phyloP scores from a whole-genome alignment of 2,329 filamentous ascomycete species.

The Macrophomina pseudophaseolina region DNA sequence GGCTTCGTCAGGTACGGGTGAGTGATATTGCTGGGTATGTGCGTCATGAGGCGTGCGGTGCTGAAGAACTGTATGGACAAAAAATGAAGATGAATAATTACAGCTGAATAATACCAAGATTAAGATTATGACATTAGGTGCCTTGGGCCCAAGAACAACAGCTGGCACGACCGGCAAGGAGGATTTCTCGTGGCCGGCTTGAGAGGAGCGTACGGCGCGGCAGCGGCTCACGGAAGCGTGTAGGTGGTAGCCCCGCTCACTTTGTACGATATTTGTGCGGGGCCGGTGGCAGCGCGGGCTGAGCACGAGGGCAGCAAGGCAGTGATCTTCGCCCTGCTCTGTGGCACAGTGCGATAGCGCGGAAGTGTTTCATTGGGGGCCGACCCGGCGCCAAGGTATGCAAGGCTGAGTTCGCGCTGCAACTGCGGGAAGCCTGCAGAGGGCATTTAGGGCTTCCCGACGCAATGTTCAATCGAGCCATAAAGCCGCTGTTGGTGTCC shows the following conservation, averaged over 20 bases:
- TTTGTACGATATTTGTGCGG: slow-evolving; percentile 20
- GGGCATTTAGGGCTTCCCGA: neutral
- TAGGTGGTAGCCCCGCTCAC: neutral
- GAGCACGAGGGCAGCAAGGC: slow-evolving; percentile 4
- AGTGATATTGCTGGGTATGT: neutral
- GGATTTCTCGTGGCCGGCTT: neutral
- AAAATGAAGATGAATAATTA: neutral
- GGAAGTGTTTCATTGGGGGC: slow-evolving; percentile 3
- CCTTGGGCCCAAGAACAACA: neutral
- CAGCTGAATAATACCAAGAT: neutral
- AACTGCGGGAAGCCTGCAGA: neutral
- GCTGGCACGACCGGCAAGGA: neutral
- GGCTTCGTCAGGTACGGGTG: too few relatives aligned
- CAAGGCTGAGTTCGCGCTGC: neutral
- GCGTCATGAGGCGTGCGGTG: neutral
- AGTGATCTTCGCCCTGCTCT: slow-evolving; percentile 1
- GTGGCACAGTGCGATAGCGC: slow-evolving; percentile 7
- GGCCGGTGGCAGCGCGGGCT: slow-evolving; percentile 6
- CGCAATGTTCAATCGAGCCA: neutral
- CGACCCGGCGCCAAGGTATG: slow-evolving; percentile 7
- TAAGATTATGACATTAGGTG: slow-evolving; percentile 20
- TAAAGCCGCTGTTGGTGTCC: neutral
- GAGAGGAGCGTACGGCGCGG: neutral
- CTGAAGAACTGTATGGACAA: neutral
- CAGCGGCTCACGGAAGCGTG: neutral